Conservation (phyloP, 805 yeast species). For the Ogataea naganishii region DNA sequence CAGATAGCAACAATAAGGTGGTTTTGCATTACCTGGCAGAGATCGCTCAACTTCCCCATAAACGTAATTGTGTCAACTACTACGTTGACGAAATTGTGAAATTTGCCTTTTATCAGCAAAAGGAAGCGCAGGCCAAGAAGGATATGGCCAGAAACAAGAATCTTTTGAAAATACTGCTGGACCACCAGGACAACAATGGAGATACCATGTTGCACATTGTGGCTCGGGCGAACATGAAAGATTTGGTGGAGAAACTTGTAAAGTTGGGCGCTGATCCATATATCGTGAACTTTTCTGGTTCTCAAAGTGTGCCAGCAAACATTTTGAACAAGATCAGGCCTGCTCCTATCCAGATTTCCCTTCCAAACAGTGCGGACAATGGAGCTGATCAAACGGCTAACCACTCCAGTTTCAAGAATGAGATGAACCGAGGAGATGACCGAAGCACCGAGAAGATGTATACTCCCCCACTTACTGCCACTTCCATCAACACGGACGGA, state of each 20-base stretch:
- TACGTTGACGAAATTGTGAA: conserved; percentile 33
- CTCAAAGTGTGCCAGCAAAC: conserved; percentile 12
- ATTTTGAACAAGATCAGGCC: conserved; percentile 10
- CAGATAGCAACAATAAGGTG: conserved; percentile 64
- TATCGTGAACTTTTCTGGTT: conserved; percentile 12
- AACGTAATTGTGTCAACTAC: conserved; percentile 42
- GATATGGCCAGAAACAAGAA: conserved; percentile 23
- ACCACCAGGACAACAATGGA: conserved; percentile 75
- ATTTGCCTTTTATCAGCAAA: conserved; percentile 20
- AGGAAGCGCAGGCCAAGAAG: conserved; percentile 14
- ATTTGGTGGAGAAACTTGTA: conserved; percentile 32
- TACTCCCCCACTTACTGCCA: too few relatives aligned
- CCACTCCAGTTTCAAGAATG: too few relatives aligned
- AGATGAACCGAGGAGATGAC: too few relatives aligned
- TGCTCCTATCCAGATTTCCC: too few relatives aligned
- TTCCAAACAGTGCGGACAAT: too few relatives aligned
- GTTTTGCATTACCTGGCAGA: conserved; percentile 65
- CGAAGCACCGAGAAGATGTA: too few relatives aligned
- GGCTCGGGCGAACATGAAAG: conserved; percentile 41
- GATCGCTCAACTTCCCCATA: conserved; percentile 33
- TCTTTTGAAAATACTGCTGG: conserved; percentile 48
- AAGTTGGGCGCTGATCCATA: conserved; percentile 36
- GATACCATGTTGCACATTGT: conserved; percentile 84
- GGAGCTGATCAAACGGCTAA: too few relatives aligned
- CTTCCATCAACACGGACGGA: too few relatives aligned